Evolutionary conservation across 1,284 basidiomycete species (phyloP).

Genomic region (Inonotus hispidus): DNA sequence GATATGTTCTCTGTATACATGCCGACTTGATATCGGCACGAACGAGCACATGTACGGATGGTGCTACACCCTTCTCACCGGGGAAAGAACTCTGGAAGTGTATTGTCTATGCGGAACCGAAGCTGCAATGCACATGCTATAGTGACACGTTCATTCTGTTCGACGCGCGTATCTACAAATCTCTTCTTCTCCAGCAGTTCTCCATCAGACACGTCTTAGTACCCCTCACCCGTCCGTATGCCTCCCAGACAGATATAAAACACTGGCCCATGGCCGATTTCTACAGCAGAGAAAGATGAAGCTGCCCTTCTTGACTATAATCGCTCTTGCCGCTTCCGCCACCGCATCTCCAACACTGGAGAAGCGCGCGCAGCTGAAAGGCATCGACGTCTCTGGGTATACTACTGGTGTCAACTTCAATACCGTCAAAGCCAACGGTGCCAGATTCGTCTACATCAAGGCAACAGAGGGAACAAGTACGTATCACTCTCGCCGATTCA

Average conservation of each 20-base stretch:
- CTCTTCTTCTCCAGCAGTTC: background rate
- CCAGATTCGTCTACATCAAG: slow-evolving; percentile 63
- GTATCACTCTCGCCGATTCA: slow-evolving; percentile 8
- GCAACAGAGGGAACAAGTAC: slow-evolving; percentile 62
- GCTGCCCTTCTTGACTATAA: background rate
- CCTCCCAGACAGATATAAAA: background rate
- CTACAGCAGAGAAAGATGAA: background rate
- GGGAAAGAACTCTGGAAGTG: background rate
- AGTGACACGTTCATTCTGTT: background rate
- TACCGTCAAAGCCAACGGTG: slow-evolving; percentile 48
- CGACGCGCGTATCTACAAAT: background rate
- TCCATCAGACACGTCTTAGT: background rate
- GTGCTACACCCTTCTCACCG: background rate
- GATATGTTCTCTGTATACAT: background rate
- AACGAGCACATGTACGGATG: background rate
- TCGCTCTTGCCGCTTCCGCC: background rate
- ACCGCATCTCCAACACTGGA: slow-evolving; percentile 22
- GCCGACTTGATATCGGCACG: background rate
- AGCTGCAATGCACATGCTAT: background rate
- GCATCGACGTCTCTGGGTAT: slow-evolving; percentile 53
- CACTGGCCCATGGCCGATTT: background rate
- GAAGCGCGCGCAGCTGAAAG: slow-evolving; percentile 37
- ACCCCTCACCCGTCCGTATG: background rate
- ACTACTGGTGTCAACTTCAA: slow-evolving; percentile 52
- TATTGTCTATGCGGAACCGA: background rate